Conservation (phyloP, 495 filamentous ascomycete species). For the Saxophila tyrrhenica region DNA sequence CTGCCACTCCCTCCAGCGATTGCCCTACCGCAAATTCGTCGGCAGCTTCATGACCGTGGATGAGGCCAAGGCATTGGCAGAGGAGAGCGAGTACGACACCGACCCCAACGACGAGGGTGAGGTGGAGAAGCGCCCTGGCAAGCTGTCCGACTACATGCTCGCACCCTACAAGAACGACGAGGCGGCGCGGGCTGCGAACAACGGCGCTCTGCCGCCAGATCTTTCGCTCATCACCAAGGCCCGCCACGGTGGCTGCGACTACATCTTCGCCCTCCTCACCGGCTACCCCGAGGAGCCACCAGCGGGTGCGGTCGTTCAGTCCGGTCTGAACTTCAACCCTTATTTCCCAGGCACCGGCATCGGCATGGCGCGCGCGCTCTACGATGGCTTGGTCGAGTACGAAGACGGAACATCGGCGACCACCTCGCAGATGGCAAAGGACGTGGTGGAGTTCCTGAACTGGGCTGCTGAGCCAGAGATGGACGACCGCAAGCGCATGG, state of each 20-base stretch:
- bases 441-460: slow-evolving; percentile 96
- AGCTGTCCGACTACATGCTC: slow-evolving; percentile 95
- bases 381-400: slow-evolving; percentile 96
- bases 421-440: slow-evolving; percentile 99
- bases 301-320: slow-evolving; percentile 65
- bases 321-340: slow-evolving; percentile 98
- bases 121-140: slow-evolving; percentile 95
- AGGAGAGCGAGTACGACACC: slow-evolving; percentile 96
- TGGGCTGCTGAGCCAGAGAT: slow-evolving; percentile 98
- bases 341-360: slow-evolving; percentile 99
- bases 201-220: slow-evolving; percentile 94
- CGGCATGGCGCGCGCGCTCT: slow-evolving; percentile 96
- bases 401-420: slow-evolving; percentile 91
- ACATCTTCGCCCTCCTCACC: slow-evolving; percentile 94
- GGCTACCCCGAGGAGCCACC: slow-evolving; percentile 96
- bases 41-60: slow-evolving; percentile 88
- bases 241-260: slow-evolving; percentile 94
- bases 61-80: slow-evolving; percentile 92
- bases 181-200: slow-evolving; percentile 95
- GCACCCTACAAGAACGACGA: slow-evolving; percentile 96
- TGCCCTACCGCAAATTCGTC: slow-evolving; percentile 88
- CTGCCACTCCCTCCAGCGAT: slow-evolving; percentile 90
- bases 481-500: slow-evolving; percentile 99
- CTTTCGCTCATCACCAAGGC: slow-evolving; percentile 96
- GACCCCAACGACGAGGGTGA: slow-evolving; percentile 98